Evolutionary conservation across 1,284 basidiomycete species (phyloP).

Genomic region (Leccinum subspadiceum): DNA sequence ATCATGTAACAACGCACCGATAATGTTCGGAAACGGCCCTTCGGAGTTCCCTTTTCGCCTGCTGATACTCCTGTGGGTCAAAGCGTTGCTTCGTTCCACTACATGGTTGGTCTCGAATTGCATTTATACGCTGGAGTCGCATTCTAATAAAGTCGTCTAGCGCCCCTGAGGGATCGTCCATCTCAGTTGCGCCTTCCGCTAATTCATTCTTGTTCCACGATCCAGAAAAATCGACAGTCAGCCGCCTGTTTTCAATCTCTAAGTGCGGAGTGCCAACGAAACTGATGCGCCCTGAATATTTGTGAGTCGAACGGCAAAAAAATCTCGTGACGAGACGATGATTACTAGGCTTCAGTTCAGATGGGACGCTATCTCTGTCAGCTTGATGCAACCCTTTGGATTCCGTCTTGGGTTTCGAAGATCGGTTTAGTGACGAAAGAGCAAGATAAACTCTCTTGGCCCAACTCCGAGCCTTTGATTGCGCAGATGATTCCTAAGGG

Average conservation of each 20-base stretch:
- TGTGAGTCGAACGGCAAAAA: slow-evolving; percentile 5
- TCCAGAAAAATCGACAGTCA: not conserved
- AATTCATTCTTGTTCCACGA: not conserved
- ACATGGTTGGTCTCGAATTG: not conserved
- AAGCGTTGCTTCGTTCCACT: slow-evolving; percentile 12
- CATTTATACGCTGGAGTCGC: not conserved
- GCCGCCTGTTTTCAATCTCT: not conserved
- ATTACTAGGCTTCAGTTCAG: slow-evolving; percentile 12
- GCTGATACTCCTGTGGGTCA: slow-evolving; percentile 79
- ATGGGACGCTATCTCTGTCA: not conserved
- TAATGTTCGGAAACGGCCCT: slow-evolving; percentile 77
- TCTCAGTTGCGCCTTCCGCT: not conserved
- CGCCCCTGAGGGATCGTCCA: not conserved
- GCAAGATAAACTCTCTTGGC: slow-evolving; percentile 7
- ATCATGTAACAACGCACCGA: slow-evolving; percentile 43
- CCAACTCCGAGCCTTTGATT: slow-evolving; percentile 14
- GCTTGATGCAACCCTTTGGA: not conserved
- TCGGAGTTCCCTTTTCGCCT: slow-evolving; percentile 81
- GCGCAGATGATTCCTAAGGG: slow-evolving; percentile 17
- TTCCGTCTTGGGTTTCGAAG: not conserved
- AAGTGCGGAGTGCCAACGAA: not conserved
- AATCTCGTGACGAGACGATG: not conserved
- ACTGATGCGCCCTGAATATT: not conserved
- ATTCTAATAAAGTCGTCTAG: not conserved
- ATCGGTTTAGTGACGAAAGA: slow-evolving; percentile 9